Conservation (phyloP, 148 eudicot species). For the Diospyros kaki region DNA sequence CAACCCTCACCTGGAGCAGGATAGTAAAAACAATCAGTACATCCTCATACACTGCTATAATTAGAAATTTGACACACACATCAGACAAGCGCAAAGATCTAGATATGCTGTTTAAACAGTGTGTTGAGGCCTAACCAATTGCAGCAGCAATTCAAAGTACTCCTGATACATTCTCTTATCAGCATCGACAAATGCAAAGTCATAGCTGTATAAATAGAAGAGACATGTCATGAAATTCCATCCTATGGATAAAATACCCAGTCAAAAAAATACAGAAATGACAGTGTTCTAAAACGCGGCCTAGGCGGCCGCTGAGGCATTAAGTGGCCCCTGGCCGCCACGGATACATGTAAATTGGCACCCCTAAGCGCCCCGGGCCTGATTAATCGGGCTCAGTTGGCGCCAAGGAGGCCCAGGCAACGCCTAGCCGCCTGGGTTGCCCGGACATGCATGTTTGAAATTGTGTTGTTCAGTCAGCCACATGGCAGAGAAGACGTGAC, state of each 20-base stretch:
- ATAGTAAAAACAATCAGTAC: conserved; percentile 13
- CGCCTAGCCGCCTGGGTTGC: too few relatives aligned
- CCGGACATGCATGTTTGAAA: too few relatives aligned
- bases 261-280: neutral
- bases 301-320: too few relatives aligned
- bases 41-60: neutral
- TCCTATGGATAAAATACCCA: neutral
- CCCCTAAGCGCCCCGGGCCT: too few relatives aligned
- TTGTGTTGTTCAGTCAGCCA: too few relatives aligned
- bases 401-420: too few relatives aligned
- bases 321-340: too few relatives aligned
- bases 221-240: neutral
- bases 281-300: too few relatives aligned
- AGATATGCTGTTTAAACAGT: neutral
- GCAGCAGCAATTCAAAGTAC: conserved; percentile 75
- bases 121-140: conserved; percentile 46
- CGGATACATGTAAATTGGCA: too few relatives aligned
- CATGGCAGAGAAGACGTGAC: too few relatives aligned
- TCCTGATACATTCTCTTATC: conserved; percentile 83
- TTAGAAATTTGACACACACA: neutral
- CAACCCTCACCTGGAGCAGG: conserved; percentile 62
- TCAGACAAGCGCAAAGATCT: neutral
- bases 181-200: conserved; percentile 94
- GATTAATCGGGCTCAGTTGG: too few relatives aligned
- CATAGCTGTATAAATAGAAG: conserved; percentile 47